Conservation (phyloP, 1,284 basidiomycete genomes). For the Malassezia slooffiae region DNA sequence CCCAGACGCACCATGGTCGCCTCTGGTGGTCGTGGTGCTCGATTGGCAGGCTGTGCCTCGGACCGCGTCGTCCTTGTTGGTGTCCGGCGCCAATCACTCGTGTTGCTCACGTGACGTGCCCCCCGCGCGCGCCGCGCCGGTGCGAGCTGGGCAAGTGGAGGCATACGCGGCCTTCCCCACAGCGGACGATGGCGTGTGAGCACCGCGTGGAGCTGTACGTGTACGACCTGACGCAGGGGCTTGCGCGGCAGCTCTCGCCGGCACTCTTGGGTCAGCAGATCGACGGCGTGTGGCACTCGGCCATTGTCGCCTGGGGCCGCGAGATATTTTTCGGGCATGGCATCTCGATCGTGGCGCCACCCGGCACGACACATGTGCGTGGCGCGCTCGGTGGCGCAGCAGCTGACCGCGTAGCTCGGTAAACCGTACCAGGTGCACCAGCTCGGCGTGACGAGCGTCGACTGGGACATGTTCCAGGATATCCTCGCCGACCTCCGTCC, state of each 20-base stretch:
- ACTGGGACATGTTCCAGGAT: conserved; percentile 70
- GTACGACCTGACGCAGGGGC: conserved; percentile 76
- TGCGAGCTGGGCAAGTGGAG: no score
- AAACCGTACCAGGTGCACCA: conserved; percentile 63
- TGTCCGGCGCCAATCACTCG: background rate
- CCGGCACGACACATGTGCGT: conserved; percentile 11
- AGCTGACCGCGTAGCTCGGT: conserved; percentile 56
- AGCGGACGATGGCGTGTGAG: background rate
- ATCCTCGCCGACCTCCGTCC: conserved; percentile 63
- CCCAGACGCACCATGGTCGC: conserved; percentile 5
- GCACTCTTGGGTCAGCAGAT: conserved; percentile 61
- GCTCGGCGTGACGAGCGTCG: conserved; percentile 70
- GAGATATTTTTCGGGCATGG: conserved; percentile 85
- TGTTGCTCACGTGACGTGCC: conserved; percentile 13
- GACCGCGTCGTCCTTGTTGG: no score
- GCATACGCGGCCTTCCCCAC: background rate
- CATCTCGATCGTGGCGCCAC: conserved; percentile 56
- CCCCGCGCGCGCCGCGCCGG: no score
- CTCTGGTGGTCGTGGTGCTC: conserved; percentile 1
- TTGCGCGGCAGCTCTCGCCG: conserved; percentile 63
- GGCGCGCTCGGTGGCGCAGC: no score
- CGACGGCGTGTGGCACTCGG: conserved; percentile 56
- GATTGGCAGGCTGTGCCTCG: no score
- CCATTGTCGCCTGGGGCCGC: conserved; percentile 69
- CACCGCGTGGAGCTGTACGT: conserved; percentile 58